phyloP scores from a whole-genome alignment of 768 basidiomycete genomes.

The Rhizopogon vinicolor region DNA sequence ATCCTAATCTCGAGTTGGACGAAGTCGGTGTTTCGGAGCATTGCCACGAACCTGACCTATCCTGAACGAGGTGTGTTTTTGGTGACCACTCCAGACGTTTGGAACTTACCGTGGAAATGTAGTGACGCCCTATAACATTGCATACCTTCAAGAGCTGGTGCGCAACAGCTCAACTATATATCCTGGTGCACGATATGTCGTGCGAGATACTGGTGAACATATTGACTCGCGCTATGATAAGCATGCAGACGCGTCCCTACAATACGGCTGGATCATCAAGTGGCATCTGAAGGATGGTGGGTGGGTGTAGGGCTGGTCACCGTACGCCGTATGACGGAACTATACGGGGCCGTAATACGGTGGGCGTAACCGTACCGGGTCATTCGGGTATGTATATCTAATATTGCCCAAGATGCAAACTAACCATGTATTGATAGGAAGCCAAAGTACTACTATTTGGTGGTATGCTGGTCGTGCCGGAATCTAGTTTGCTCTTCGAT shows the following conservation, averaged over 20 bases:
- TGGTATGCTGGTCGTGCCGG: too few species aligned
- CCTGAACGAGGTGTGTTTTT: slow-evolving; percentile 80
- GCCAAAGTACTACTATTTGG: too few species aligned
- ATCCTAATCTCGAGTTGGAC: slow-evolving; percentile 94
- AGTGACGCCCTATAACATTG: too few species aligned
- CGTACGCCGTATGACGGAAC: too few species aligned
- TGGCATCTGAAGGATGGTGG: slow-evolving; percentile 93
- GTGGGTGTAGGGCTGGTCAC: too few species aligned
- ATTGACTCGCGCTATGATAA: slow-evolving; percentile 97
- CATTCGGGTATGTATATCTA: too few species aligned
- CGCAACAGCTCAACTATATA: slow-evolving; percentile 37
- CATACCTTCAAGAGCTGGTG: too few species aligned
- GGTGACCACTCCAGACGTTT: neutral
- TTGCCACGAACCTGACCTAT: slow-evolving; percentile 97
- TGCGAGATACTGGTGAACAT: slow-evolving; percentile 95
- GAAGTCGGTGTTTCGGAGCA: slow-evolving; percentile 91
- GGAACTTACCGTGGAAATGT: neutral
- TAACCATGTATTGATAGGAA: too few species aligned
- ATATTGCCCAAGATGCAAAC: too few species aligned
- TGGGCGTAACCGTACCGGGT: too few species aligned
- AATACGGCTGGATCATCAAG: slow-evolving; percentile 99
- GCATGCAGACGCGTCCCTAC: slow-evolving; percentile 89
- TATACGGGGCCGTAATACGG: too few species aligned
- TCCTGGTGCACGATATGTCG: slow-evolving; percentile 94
- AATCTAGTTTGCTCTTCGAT: too few species aligned